Base-by-base conservation (phyloP, 176 grass and related monocot species). In the Phragmites australis region DNA sequence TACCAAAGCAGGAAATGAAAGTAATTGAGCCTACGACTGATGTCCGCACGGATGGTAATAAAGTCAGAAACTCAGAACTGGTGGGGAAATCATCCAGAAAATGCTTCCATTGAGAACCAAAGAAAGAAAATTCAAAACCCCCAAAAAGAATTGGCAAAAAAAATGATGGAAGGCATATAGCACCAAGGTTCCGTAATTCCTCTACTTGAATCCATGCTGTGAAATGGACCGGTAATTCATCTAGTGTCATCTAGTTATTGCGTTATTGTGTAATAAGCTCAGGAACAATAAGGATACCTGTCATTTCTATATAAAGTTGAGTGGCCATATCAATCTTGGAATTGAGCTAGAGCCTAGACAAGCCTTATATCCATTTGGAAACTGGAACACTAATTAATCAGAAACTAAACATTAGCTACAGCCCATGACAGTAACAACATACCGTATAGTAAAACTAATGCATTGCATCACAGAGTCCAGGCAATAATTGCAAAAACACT, bases 331-430 rank as follows among this genome's bases (percentile, higher is more conserved):
- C 8, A 50, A 72, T 82, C 42, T 72, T 37, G 22, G 5, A 25
- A 59, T 39, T 51, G 31, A 73, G n/a, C n/a, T n/a, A n/a, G n/a
- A n/a, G n/a, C n/a, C 8, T 67, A 81, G 26, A 69, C 22, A 65
- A 44, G 46, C 55, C 4, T 19, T 70, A 60, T 60, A 42, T 31
- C n/a, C n/a, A 50, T 22, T 63, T 40, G 21, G 44, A n/a, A n/a
- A n/a, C n/a, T n/a, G n/a, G n/a, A n/a, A n/a, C n/a, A n/a, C n/a
- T n/a, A n/a, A n/a, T n/a, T n/a, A n/a, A n/a, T 70, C 44, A 15
- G 16, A 53, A 65, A 37, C 63, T 2, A 18, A 21, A 72, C 1
- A 8, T 43, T 30, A 31, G 46, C 31, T 74, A 70, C 25, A 56
- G 65, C 27, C 18, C 22, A 60, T 49, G 63, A 13, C 40, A 23